A percentile compares a stretch with the other conserved stretches of the same genome.
Evolutionary conservation across 192 early-diverging fungal genomes (phyloP).

Genomic region (Rhizophagus clarus): DNA sequence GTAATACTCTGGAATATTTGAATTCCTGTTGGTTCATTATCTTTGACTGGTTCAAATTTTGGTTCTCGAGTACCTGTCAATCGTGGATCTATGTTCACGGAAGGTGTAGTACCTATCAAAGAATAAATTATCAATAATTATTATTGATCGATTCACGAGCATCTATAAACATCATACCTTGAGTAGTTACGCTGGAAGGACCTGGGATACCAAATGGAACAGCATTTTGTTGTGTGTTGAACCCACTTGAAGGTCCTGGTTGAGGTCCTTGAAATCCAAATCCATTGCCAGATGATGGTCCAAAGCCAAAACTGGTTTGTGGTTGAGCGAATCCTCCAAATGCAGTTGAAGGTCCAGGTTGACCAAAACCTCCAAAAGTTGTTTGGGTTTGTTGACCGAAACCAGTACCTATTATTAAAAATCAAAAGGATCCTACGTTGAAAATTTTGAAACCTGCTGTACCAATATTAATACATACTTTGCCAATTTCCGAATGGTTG

Average conservation of each 20-base stretch:
- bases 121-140: background rate
- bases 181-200: background rate
- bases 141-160: background rate
- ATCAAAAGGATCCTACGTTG: background rate
- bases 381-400: background rate
- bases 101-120: background rate
- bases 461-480: background rate
- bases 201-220: background rate
- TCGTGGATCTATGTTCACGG: background rate
- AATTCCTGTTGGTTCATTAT: background rate
- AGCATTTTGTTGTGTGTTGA: too few species aligned
- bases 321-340: background rate
- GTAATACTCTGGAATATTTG: background rate
- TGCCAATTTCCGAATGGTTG: background rate
- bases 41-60: background rate
- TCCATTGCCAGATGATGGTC: background rate
- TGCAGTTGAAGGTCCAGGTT: background rate
- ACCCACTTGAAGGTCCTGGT: background rate
- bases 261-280: background rate
- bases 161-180: background rate
- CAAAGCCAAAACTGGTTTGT: background rate
- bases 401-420: background rate
- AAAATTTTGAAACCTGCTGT: background rate
- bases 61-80: background rate
- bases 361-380: background rate